Conservation (phyloP, 169 alveolate genomes). For the Eimeria mitis region DNA sequence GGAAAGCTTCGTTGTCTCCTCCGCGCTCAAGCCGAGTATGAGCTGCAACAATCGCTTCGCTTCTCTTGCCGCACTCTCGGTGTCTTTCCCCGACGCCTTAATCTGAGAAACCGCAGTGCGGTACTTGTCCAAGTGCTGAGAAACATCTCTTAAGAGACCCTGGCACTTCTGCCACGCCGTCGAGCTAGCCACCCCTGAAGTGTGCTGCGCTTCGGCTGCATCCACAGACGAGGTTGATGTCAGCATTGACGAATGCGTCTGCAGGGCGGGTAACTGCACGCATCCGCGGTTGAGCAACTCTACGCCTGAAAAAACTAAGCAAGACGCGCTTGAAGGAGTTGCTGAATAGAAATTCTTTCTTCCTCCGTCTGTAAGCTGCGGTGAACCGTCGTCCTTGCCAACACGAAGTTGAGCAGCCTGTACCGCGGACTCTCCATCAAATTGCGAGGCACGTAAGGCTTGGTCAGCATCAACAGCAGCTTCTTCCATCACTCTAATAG, state of each 20-base stretch:
- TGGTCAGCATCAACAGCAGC: constrained; percentile 23
- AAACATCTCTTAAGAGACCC: neutral
- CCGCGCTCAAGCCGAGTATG: neutral
- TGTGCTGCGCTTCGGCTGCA: neutral
- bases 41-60: constrained; percentile 11
- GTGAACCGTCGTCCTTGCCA: neutral
- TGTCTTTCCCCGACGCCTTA: neutral
- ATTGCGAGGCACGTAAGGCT: constrained; percentile 2
- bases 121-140: neutral
- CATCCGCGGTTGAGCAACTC: constrained; percentile 61
- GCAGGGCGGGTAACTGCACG: constrained; percentile 47
- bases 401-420: neutral
- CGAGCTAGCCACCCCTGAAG: neutral
- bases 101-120: constrained; percentile 32
- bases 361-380: neutral
- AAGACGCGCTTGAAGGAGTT: neutral
- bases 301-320: constrained; percentile 46
- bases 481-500: constrained; percentile 39
- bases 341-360: neutral
- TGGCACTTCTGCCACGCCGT: constrained; percentile 57
- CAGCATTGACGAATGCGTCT: neutral
- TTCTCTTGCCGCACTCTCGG: neutral
- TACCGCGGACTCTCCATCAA: neutral
- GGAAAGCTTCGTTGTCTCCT: constrained; percentile 21
- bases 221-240: neutral